These are phyloP conservation scores for Cucumis hystrix DNA, from an alignment of 306 rosid species.

Conservation along the genomic window DNA sequence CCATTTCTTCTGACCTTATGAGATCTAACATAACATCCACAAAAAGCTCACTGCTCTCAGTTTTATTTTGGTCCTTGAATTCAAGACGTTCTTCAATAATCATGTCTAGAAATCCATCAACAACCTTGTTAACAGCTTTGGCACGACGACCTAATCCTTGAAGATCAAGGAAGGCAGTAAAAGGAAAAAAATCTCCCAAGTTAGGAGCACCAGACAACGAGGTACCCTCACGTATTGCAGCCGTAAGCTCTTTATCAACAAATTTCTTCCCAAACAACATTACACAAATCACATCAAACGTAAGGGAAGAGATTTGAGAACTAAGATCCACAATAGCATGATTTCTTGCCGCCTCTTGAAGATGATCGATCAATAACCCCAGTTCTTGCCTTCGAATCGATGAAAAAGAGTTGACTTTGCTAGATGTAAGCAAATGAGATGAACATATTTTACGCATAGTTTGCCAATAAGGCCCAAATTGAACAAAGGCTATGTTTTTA, in stretches of 20 bases:
- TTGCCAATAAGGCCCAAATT: background rate
- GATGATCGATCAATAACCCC: slow-evolving; percentile 10
- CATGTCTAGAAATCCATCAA: slow-evolving; percentile 39
- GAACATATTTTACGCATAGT: background rate
- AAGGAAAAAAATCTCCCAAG: slow-evolving; percentile 45
- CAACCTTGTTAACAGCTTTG: slow-evolving; percentile 29
- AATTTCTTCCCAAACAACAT: slow-evolving; percentile 54
- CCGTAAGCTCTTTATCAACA: slow-evolving; percentile 24
- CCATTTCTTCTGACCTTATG: slow-evolving; percentile 25
- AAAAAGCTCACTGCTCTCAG: background rate
- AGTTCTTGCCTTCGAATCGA: slow-evolving; percentile 42
- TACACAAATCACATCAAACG: slow-evolving; percentile 28
- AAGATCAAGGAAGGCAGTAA: slow-evolving; percentile 30
- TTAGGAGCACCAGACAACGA: slow-evolving; percentile 20
- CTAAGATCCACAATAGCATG: slow-evolving; percentile 30
- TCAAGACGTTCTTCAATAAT: slow-evolving; percentile 21
- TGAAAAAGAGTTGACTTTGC: slow-evolving; percentile 28
- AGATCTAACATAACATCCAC: slow-evolving; percentile 28
- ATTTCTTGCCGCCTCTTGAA: slow-evolving; percentile 21
- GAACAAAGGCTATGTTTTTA: background rate
- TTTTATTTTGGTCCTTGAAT: background rate
- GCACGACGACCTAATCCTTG: slow-evolving; percentile 35
- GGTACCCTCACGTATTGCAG: slow-evolving; percentile 25
- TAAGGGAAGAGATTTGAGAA: slow-evolving; percentile 17
- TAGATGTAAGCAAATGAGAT: background rate